Conservation (phyloP, 208 protist species). For the Phytomonas sp. region DNA sequence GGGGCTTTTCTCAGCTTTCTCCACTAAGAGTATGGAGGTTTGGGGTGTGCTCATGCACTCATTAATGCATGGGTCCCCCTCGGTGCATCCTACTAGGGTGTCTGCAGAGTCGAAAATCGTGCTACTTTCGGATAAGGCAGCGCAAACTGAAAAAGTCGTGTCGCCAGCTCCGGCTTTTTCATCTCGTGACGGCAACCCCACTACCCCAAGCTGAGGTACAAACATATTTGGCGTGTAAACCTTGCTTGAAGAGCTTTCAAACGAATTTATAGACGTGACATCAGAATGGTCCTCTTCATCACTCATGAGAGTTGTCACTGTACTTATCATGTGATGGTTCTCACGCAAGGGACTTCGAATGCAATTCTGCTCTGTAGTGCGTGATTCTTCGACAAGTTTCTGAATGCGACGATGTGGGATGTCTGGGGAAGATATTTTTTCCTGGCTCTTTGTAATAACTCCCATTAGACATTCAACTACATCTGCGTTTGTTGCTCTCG, state of each 20-base stretch:
- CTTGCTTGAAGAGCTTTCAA: not conserved
- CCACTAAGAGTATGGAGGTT: not conserved
- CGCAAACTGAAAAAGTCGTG: not conserved
- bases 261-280: not conserved
- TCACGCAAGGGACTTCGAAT: not conserved
- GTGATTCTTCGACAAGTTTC: not conserved
- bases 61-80: not conserved
- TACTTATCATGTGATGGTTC: not conserved
- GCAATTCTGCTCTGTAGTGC: not conserved
- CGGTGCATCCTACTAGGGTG: not conserved
- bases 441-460: not conserved
- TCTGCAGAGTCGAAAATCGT: not conserved
- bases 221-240: not conserved
- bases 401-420: not conserved
- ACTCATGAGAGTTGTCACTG: not conserved
- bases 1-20: not conserved
- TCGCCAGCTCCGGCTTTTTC: not conserved
- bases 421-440: not conserved
- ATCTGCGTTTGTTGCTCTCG: not conserved
- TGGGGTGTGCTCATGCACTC: not conserved
- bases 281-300: not conserved
- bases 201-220: not conserved
- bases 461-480: not conserved
- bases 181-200: not conserved
- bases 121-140: not conserved